Evolutionary conservation across 1,139 yeast species (phyloP), one percentile per base, ranked within the genome.

Genomic region (Torulaspora globosa): DNA sequence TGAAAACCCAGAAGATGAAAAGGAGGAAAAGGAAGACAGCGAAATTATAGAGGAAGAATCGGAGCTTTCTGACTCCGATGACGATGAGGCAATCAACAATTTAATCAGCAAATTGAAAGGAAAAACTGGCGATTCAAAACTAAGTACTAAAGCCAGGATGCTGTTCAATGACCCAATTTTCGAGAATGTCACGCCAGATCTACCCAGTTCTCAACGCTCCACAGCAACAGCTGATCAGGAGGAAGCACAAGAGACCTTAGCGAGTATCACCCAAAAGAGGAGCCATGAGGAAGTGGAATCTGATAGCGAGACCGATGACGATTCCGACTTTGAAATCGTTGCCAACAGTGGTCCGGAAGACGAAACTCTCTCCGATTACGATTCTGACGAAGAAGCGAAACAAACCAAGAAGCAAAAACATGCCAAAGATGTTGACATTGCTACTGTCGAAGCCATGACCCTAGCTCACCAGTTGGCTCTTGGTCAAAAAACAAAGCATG

Each of bases 401-500:
- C 66, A 66, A 36, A 67, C 72, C 46, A 67, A 67, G 32, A 71
- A 71, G 15, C 72, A 70, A 51, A 67, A 71, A 14, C 84, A 82
- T 57, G 71, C 78, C 51, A 74, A 78, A 51, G 83, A 78, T 51
- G 79, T 88, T 37, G 96, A 88, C 52, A 73, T 90, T 52, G 95
- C 94, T 19, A 89, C 97, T 1, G 95, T 86, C 1, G 95, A 89
- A 66, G 97, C 97, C 5, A 94, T 94, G 98, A 92, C 98, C 0
- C 73, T 92, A 60, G 98, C 98, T 0, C 99, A 94, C 64, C 90
- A 92, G 68, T 75, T 94, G 40, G 98, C 98, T 0, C 69, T 88
- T 28, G 96, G 97, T 2, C 89, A 86, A 59, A 85, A 75, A 70
- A 79, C 82, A 44, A 89, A 84, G 66, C 82, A 86, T 58, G 95